Evolutionary conservation across 441 rosid genomes (phyloP).

Genomic region (Croton setiger): DNA sequence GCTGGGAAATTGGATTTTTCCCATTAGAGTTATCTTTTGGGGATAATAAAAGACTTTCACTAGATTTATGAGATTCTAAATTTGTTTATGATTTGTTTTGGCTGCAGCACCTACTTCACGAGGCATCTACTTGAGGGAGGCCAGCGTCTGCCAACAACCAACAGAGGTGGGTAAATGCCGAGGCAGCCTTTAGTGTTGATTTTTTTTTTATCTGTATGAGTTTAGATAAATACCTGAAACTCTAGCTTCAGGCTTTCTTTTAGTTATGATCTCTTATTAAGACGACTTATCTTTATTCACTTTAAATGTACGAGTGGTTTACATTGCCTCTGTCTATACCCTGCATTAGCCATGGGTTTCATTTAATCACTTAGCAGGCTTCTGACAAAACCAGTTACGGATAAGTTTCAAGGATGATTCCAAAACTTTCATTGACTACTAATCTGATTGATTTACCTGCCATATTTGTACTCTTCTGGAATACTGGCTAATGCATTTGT

Average conservation of each 20-base stretch:
- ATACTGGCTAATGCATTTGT: not conserved
- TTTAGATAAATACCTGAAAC: not conserved
- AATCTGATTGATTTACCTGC: constrained; percentile 4
- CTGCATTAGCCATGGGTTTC: not conserved
- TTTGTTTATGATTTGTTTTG: constrained; percentile 21
- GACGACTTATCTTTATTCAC: not conserved
- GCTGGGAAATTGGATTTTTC: not conserved
- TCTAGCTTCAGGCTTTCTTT: not conserved
- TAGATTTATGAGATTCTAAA: not conserved
- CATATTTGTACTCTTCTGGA: not conserved
- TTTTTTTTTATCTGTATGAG: not conserved
- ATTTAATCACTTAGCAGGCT: not conserved
- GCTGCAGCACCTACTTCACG: constrained; percentile 74
- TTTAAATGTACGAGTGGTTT: not conserved
- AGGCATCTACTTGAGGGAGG: constrained; percentile 92
- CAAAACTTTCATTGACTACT: not conserved
- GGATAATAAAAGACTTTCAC: not conserved
- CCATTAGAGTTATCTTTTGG: too few species aligned
- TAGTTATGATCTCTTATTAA: not conserved
- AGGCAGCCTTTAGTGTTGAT: not conserved
- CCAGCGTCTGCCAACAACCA: constrained; percentile 62
- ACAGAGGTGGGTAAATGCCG: constrained; percentile 57
- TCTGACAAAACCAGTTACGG: not conserved
- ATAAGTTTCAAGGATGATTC: not conserved
- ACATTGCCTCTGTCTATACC: not conserved